phyloP scores from a whole-genome alignment of 352 stramenopile genomes.

The Phytophthora pluvialis region DNA sequence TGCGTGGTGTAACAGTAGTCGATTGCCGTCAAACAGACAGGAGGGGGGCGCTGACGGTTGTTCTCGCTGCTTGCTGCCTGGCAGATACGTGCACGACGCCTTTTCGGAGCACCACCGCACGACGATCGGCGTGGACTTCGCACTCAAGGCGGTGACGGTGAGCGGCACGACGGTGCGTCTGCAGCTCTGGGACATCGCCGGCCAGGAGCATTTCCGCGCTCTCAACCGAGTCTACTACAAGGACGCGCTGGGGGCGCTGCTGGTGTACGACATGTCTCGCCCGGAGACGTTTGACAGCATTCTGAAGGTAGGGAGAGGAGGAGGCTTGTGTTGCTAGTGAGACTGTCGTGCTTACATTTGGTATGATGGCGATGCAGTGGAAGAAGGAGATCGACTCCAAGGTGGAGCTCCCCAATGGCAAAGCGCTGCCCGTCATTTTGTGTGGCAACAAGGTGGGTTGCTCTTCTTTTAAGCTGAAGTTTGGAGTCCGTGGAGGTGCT shows the following conservation, averaged over 20 bases:
- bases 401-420: conserved; percentile 91
- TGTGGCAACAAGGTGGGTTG: conserved; percentile 91
- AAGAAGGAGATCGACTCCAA: conserved; percentile 95
- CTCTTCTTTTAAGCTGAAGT: background rate
- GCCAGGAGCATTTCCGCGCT: conserved; percentile 94
- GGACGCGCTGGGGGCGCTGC: conserved; percentile 88
- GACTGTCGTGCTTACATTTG: background rate
- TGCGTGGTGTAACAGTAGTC: conserved; percentile 38
- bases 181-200: conserved; percentile 95
- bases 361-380: conserved; percentile 65
- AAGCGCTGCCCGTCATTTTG: conserved; percentile 91
- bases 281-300: conserved; percentile 92
- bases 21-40: background rate
- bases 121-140: conserved; percentile 94
- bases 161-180: conserved; percentile 89
- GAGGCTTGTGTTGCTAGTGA: background rate
- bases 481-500: background rate
- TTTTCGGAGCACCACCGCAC: conserved; percentile 94
- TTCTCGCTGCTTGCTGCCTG: background rate
- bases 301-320: conserved; percentile 52
- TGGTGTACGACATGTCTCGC: conserved; percentile 94
- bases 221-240: conserved; percentile 95
- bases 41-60: background rate
- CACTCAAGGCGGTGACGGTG: conserved; percentile 90
- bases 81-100: conserved; percentile 89